Conservation (phyloP, 2,329 filamentous ascomycete genomes). For the Penicillium hesseltinei region DNA sequence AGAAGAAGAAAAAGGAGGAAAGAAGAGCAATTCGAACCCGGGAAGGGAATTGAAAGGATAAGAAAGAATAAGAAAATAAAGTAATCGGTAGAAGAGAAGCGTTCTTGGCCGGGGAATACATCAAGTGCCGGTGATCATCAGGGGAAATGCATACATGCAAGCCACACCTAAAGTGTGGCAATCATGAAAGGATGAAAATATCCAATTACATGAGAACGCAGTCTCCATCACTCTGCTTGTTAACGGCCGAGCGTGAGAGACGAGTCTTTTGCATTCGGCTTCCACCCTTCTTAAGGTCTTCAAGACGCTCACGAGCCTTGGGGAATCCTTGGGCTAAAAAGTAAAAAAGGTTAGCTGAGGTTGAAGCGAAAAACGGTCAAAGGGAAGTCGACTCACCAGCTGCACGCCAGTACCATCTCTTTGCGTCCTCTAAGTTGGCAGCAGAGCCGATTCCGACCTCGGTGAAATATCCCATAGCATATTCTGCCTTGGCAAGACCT, state of each 20-base stretch:
- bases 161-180: neutral
- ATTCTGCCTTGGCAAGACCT: constrained; percentile 88
- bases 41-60: neutral
- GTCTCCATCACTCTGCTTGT: constrained; percentile 84
- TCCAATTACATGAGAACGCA: constrained; percentile 55
- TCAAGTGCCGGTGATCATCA: constrained; percentile 19
- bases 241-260: constrained; percentile 77
- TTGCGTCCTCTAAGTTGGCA: constrained; percentile 88
- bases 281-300: constrained; percentile 82
- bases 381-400: constrained; percentile 67
- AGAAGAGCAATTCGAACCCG: neutral
- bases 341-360: constrained; percentile 8
- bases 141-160: constrained; percentile 11
- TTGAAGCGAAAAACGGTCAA: neutral
- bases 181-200: neutral
- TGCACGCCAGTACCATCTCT: constrained; percentile 96
- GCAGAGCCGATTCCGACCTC: constrained; percentile 89
- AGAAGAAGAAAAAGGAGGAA: neutral
- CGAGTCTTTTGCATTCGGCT: constrained; percentile 70
- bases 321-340: constrained; percentile 82
- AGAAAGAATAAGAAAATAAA: neutral
- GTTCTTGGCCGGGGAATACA: constrained; percentile 4
- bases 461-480: constrained; percentile 97
- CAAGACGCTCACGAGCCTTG: constrained; percentile 86
- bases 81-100: constrained; percentile 5